A percentile compares a stretch with the other conserved stretches of the same genome.
These are phyloP conservation scores for Zasmidium cellare DNA, from an alignment of 2,329 filamentous ascomycete genomes.

Conservation along the genomic window DNA sequence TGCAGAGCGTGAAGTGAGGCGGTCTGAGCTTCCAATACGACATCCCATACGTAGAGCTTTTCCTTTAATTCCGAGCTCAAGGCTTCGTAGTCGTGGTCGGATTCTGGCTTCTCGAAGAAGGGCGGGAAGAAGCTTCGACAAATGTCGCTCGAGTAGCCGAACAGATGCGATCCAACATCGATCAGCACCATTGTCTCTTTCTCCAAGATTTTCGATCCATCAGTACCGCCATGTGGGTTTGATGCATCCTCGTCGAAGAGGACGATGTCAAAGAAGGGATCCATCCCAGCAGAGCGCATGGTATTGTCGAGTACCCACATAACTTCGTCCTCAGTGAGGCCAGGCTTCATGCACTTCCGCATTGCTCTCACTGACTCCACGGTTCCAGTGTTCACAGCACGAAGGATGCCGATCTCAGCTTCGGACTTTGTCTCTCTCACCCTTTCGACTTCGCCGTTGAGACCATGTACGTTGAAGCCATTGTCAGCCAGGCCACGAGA, in stretches of 20 bases:
- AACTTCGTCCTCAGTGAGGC: constrained; percentile 60
- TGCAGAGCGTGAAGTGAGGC: constrained; percentile 54
- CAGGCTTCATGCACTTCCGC: constrained; percentile 55
- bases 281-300: constrained; percentile 54
- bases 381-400: constrained; percentile 64
- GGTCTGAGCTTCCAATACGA: constrained; percentile 63
- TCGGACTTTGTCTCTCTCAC: constrained; percentile 60
- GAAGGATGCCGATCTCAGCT: constrained; percentile 58
- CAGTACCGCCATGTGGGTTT: constrained; percentile 55
- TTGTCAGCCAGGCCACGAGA: constrained; percentile 54
- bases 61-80: constrained; percentile 36
- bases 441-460: constrained; percentile 56
- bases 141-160: constrained; percentile 65
- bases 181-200: constrained; percentile 61
- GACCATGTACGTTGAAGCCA: constrained; percentile 59
- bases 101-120: constrained; percentile 31
- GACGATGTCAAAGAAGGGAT: constrained; percentile 64
- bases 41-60: constrained; percentile 60
- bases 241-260: constrained; percentile 60
- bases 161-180: constrained; percentile 62
- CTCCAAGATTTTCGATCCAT: constrained; percentile 52
- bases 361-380: constrained; percentile 62
- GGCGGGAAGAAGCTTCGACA: constrained; percentile 59
- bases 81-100: constrained; percentile 36
- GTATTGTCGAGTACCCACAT: constrained; percentile 57